Base-by-base conservation (phyloP, 345 rosid species). In the Xanthoceras sorbifolium region DNA sequence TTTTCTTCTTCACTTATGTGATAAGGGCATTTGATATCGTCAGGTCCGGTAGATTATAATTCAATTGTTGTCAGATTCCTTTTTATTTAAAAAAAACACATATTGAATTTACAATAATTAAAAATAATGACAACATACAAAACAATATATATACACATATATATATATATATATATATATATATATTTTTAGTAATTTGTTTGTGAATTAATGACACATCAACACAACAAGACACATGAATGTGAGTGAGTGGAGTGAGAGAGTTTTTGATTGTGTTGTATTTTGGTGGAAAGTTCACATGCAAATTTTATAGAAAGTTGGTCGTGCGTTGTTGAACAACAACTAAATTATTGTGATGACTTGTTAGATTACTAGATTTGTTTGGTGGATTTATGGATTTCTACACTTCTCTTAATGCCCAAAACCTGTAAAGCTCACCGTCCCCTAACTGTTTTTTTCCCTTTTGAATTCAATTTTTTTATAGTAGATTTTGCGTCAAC, bases 271-370 rank as follows among this genome's bases (percentile, higher is more conserved):
- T 44, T 46, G 20, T 12, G 26, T 54, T 23, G 26, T 69, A 0
- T 77, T n/a, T n/a, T 11, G 81, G 85, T 79, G 70, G 77, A 74
- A 66, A 64, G 11, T 50, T 82, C 86, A 85, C 86, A 82, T 80
- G 88, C 68, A 74, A 79, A 54, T 17, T 1, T 3, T 1, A 23
- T 6, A 15, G 23, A 17, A n/a, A 17, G n/a, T n/a, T 15, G 52
- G 36, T 6, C 22, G n/a, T 1, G 71, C 10, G 84, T 70, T 26
- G 82, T 70, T 81, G 77, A 79, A 76, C 80, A 42, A 69, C 72
- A 67, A 29, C 70, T 75, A 40, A 69, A 73, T 70, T 64, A 70
- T 52, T 55, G 50, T 18, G 73, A 22, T 82, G 84, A 85, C 78
- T 80, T 69, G 84, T 72, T 52, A 15, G 63, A 65, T 71, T 34